phyloP scores from a whole-genome alignment of 371 early-diverging fungal species.

The Actinomortierella wolfii region DNA sequence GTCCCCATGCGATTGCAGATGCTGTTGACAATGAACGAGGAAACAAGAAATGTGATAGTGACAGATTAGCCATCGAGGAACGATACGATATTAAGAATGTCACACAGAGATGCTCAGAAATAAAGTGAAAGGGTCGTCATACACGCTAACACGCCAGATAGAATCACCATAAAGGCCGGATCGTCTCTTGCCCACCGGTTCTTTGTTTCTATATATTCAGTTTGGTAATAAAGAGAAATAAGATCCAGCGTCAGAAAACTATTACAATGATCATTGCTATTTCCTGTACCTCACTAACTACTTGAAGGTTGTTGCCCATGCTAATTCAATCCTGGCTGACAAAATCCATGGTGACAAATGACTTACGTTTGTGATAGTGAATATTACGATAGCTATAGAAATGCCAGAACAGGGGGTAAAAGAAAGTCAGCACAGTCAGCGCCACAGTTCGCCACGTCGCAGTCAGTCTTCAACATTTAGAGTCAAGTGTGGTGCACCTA shows the following conservation, averaged over 20 bases:
- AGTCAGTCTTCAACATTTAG: too few relatives aligned
- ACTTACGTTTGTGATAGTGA: slow-evolving; percentile 89
- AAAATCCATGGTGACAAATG: not conserved
- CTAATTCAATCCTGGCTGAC: not conserved
- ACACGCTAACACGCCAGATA: slow-evolving; percentile 65
- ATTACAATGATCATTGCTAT: too few relatives aligned
- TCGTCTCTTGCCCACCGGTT: slow-evolving; percentile 96
- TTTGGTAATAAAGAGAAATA: slow-evolving; percentile 1
- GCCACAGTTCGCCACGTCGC: not conserved
- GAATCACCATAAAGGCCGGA: slow-evolving; percentile 85
- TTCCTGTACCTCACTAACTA: too few relatives aligned
- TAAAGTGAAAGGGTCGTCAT: slow-evolving; percentile 22
- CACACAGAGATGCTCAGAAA: not conserved
- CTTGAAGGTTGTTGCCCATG: too few relatives aligned
- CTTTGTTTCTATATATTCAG: slow-evolving; percentile 75
- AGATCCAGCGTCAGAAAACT: too few relatives aligned
- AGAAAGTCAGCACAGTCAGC: not conserved
- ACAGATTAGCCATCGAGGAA: too few relatives aligned
- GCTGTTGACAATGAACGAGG: slow-evolving; percentile 45
- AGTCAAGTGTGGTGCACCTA: slow-evolving; percentile 47
- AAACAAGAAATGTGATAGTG: not conserved
- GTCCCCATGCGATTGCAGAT: slow-evolving; percentile 76
- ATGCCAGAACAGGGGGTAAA: slow-evolving; percentile 1
- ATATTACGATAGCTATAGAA: slow-evolving; percentile 80
- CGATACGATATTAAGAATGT: not conserved